Evolutionary conservation across 192 early-diverging fungal genomes (phyloP), one percentile per base, ranked within the genome.

Genomic region (Umbelopsis vinacea): DNA sequence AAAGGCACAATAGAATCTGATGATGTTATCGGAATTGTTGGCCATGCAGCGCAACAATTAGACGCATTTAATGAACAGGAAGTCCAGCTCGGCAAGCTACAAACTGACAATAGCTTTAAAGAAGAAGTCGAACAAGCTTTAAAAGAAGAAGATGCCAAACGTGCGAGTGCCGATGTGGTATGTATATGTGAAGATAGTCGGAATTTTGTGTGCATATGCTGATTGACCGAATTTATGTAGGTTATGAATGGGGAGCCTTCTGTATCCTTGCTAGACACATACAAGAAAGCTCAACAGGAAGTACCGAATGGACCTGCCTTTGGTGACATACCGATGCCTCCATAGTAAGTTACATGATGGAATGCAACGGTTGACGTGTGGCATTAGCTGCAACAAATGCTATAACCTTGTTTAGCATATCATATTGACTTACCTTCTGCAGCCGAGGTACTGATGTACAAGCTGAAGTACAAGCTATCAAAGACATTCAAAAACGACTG

Each of bases 71-170:
- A 98, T 81, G 83, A 89, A 70, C 93, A 96, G 72, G 84, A 82
- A 4, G 76, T 98, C 12, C 74, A 86, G 66, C 80, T 99, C 54
- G 96, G 94, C 0, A 73, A 76, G n/a, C 72, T 87, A 55, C 93
- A 92, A 5, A 74, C 87, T 17, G 94, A 97, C 74, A 72, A 88
- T 3, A 79, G 79, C 57, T 88, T 97, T 66, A 84, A 88, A 46
- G 88, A 89, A 23, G 95, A 99, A 74, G 80, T 96, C 0, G 96
- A 98, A 71, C 89, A 88, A 57, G 86, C 77, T 0, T 76, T 98
- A 52, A 92, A 89, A 57, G 88, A 88, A 52, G 90, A 93, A 66
- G 88, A 87, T 15, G 74, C 79, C 9, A 77, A 76, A 24, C 70
- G 33, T n/a, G 38, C 37, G 55, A 46, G 71, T 33, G 45, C 37